Evolutionary conservation across 2,329 filamentous ascomycete genomes (phyloP), one percentile per base, ranked within the genome.

Genomic region (Camptophora hylomeconis): DNA sequence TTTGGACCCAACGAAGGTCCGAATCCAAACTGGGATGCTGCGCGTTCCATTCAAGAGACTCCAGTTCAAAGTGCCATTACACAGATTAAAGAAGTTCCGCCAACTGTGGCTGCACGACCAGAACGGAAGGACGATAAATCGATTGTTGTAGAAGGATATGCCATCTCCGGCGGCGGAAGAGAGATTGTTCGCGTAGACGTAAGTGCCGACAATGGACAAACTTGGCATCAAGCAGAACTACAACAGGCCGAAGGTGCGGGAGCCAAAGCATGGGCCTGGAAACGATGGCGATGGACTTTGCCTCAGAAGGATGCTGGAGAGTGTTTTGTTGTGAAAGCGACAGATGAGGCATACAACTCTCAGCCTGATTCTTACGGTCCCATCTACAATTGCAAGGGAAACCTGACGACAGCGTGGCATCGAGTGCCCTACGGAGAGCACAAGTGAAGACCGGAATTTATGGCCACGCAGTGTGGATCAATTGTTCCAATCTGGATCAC

Each of bases 11-110:
- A 75, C 44, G 62, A 73, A 47, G 55, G 58, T 8, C 56, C 56
- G 17, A 60, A 63, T 13, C 64, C 70, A 5, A 63, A 76, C 48
- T 78, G 73, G 72, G 67, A 72, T 27, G 56, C 57, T 15, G 73
- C 74, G 5, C 66, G 65, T 7, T 61, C 70, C 2, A 79, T 79
- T 17, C 75, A 80, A 39, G 73, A 78, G 42, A 68, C 77, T 57
- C 72, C 75, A 2, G 65, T 80, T n/a, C 75, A 74, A 17, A 75
- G 69, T 33, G 75, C 75, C 27, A 74, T 80, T 30, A 77, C 74
- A 2, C 24, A 38, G 21, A 38, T 40, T 21, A 32, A 41, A 7
- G 34, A 36, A 9, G 24, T 40, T 4, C n/a, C n/a, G n/a, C n/a
- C n/a, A n/a, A n/a, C n/a, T n/a, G n/a, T n/a, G n/a, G n/a, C n/a